Base-by-base conservation (phyloP, 2,329 filamentous ascomycete species). In the Nemania bipapillata region DNA sequence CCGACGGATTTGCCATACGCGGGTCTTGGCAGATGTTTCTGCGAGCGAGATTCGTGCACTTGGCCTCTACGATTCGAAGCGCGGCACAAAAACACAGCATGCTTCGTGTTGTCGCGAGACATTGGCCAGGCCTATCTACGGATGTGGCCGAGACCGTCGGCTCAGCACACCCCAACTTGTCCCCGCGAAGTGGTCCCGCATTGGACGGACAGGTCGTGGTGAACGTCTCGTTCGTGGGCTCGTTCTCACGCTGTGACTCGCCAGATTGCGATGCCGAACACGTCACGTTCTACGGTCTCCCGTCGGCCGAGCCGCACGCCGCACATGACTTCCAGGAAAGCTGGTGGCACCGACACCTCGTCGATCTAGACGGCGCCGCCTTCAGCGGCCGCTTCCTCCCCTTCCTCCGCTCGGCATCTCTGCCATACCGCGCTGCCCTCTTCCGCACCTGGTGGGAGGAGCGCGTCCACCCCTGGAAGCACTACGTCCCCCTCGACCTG, bases 361-460 rank as follows among this genome's bases (percentile, higher is more conserved):
- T 86, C 0, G 88, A 90, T 72, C 80, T 90, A 20, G 89, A 90
- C 74, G 88, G 88, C 0, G 82, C 84, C 49, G 81, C 79, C 0
- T 85, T 85, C 72, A 83, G 80, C 59, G 85, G 84, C 2, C 81
- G 85, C 0, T 87, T 83, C 72, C 74, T 83, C 8, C 81, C 81
- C 0, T 89, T 89, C 72, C 76, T 90, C 12, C 78, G 81, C 15
- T 85, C 82, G 12, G 82, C 78, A 1, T 86, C 83, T 3, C 76
- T 89, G 1, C 85, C 86, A 0, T 84, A 90, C 75, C 89, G 89
- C 69, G 84, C 86, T 0, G 89, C 86, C 2, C 80, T 90, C 26
- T 91, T 89, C 75, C 81, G 84, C 26, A 88, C 90, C 65, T 91
- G 89, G 89, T 88, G 89, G 73, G 89, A 90, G 71, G 83, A 85